Conservation (phyloP, 495 filamentous ascomycete genomes). For the Talaromyces borbonicus region DNA sequence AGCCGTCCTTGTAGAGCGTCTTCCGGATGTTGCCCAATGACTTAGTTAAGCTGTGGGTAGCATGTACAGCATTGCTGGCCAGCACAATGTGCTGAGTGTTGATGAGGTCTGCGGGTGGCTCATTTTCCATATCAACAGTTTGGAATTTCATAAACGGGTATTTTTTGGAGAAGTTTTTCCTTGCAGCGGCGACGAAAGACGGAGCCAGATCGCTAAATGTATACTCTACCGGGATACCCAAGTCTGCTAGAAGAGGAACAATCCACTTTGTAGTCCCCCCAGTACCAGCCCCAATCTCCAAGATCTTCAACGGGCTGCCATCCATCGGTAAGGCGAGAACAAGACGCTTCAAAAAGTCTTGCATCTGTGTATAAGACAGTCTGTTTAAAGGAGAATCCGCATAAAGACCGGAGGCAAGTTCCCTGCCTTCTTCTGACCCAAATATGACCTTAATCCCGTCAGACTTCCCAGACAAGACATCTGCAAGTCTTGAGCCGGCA, state of each 20-base stretch:
- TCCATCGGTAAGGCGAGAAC: conserved; percentile 14
- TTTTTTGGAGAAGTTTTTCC: conserved; percentile 24
- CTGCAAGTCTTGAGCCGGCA: conserved; percentile 31
- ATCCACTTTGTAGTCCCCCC: conserved; percentile 34
- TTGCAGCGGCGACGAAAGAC: conserved; percentile 32
- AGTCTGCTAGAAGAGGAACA: conserved; percentile 22
- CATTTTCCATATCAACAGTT: conserved; percentile 37
- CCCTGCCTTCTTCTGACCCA: conserved; percentile 32
- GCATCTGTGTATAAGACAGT: conserved; percentile 32
- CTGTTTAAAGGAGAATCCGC: conserved; percentile 32
- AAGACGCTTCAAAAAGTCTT: conserved; percentile 29
- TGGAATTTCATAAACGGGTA: conserved; percentile 37
- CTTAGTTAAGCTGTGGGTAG: too few relatives aligned
- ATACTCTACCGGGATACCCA: conserved; percentile 34
- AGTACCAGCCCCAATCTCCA: conserved; percentile 39
- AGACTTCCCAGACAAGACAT: conserved; percentile 29
- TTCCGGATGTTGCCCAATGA: too few relatives aligned
- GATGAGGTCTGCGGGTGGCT: conserved; percentile 21
- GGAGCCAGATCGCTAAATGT: conserved; percentile 39
- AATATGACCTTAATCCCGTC: conserved; percentile 40
- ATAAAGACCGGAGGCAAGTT: conserved; percentile 37
- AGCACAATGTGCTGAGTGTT: conserved; percentile 35
- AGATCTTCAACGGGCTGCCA: conserved; percentile 22
- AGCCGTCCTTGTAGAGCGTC: too few relatives aligned
- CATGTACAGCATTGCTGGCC: too few relatives aligned